These are phyloP conservation scores for Fusarium sacchari DNA, from an alignment of 2,329 filamentous ascomycete genomes.

Conservation along the genomic window DNA sequence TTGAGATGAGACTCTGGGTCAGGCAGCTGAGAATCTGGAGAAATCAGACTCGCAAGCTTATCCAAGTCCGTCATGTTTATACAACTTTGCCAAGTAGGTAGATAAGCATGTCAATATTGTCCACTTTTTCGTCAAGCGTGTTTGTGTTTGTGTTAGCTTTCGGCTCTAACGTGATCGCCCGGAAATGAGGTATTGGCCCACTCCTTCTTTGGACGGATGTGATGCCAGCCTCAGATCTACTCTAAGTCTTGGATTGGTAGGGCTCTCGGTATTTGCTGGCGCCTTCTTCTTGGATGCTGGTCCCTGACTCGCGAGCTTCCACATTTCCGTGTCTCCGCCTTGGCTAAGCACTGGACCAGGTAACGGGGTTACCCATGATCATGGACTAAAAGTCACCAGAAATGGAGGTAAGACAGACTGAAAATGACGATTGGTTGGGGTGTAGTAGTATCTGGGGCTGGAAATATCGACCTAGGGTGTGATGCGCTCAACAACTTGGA, in stretches of 20 bases:
- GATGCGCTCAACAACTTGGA: not conserved
- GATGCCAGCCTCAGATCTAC: constrained; percentile 13
- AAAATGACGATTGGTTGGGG: not conserved
- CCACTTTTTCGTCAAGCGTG: constrained; percentile 1
- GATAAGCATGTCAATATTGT: not conserved
- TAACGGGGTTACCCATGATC: not conserved
- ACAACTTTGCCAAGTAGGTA: not conserved
- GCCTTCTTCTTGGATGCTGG: not conserved
- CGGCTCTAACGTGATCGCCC: not conserved
- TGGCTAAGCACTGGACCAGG: not conserved
- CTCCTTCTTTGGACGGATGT: not conserved
- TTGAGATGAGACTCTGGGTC: not conserved
- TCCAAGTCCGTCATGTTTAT: not conserved
- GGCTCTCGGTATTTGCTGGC: constrained; percentile 1
- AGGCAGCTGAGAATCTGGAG: not conserved
- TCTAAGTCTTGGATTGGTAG: constrained; percentile 2
- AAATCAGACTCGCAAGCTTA: constrained; percentile 12
- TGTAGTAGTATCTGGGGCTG: not conserved
- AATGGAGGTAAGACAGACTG: not conserved
- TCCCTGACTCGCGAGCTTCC: constrained; percentile 19
- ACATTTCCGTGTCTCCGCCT: constrained; percentile 2
- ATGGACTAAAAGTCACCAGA: not conserved
- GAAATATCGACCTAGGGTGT: not conserved
- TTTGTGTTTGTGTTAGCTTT: not conserved
- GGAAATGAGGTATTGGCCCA: constrained; percentile 16